Conservation (phyloP, 139 green algal genomes). For the Chlorella sp. region DNA sequence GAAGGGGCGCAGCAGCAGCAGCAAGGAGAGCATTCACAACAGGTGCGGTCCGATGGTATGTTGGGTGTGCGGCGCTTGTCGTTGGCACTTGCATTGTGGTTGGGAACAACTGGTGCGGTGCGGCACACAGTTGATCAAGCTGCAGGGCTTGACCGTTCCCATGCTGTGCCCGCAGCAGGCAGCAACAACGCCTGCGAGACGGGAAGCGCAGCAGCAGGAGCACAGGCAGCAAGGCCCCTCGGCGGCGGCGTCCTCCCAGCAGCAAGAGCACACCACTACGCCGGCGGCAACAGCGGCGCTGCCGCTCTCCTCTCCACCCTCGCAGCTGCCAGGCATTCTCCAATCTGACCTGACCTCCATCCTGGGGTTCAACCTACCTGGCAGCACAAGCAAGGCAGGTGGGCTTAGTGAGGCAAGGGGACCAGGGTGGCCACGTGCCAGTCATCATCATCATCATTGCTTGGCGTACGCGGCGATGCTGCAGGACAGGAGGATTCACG, state of each 20-base stretch:
- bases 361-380: neutral
- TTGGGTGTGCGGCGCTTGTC: neutral
- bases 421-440: too few species aligned
- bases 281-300: neutral
- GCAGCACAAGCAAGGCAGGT: neutral
- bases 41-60: neutral
- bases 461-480: neutral
- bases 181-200: neutral
- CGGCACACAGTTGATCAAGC: too few species aligned
- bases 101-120: too few species aligned
- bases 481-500: neutral
- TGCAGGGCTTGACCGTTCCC: neutral
- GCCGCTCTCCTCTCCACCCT: neutral
- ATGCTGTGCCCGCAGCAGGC: neutral
- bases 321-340: conserved; percentile 4
- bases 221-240: neutral
- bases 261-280: neutral
- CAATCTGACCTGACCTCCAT: neutral
- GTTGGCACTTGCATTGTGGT: too few species aligned
- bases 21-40: neutral
- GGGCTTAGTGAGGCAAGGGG: too few species aligned
- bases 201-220: neutral
- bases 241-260: neutral
- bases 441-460: too few species aligned
- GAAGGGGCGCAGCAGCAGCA: neutral